A percentile compares a stretch with the other conserved stretches of the same genome.
Conservation (phyloP, 352 stramenopile genomes). For the Saprolegnia parasitica region DNA sequence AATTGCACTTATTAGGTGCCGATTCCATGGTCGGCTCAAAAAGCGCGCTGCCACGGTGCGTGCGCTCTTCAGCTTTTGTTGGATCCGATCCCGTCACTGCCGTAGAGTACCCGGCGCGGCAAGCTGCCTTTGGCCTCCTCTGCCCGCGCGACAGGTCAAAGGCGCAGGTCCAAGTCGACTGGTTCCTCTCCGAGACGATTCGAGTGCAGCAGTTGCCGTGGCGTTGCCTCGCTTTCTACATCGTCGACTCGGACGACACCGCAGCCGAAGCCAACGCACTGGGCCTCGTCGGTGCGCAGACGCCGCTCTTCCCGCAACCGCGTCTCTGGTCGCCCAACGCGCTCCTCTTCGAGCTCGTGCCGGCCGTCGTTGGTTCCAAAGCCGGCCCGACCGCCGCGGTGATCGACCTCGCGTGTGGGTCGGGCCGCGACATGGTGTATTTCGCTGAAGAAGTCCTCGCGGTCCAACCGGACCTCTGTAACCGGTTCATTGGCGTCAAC, state of each 20-base stretch:
- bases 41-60: constrained; percentile 4
- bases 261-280: neutral
- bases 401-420: constrained; percentile 11
- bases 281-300: neutral
- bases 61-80: neutral
- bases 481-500: neutral
- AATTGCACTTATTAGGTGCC: constrained; percentile 1
- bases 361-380: neutral
- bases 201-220: constrained; percentile 11
- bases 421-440: constrained; percentile 10
- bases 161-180: constrained; percentile 9
- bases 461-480: too few relatives aligned
- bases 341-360: neutral
- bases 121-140: constrained; percentile 3
- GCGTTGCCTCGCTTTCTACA: constrained; percentile 1
- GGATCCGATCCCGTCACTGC: too few relatives aligned
- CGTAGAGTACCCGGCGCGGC: constrained; percentile 17
- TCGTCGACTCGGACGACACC: neutral
- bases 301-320: neutral
- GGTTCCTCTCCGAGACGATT: constrained; percentile 7
- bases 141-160: neutral
- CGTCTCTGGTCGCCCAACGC: constrained; percentile 7
- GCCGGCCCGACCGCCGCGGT: neutral
- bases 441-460: constrained; percentile 7
- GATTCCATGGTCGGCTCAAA: constrained; percentile 23